phyloP scores from a whole-genome alignment of 73 alveolate genomes.

The Tetrahymena elliotti region DNA sequence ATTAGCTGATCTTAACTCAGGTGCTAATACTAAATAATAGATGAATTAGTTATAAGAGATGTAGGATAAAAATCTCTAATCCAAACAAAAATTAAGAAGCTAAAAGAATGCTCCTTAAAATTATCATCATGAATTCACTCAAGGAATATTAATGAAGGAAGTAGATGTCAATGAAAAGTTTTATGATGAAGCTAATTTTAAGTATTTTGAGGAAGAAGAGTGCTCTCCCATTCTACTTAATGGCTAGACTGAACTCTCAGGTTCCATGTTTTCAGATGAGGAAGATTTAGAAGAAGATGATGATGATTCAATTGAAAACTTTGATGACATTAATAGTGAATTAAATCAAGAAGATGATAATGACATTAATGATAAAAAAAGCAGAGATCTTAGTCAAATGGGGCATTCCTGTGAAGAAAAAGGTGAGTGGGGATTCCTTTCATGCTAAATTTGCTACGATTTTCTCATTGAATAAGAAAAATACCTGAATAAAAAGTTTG shows the following conservation, averaged over 20 bases:
- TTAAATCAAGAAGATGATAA: background rate
- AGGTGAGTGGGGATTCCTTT: background rate
- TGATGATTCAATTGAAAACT: background rate
- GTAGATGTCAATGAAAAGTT: background rate
- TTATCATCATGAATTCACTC: background rate
- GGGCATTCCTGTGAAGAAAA: background rate
- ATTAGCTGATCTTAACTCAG: background rate
- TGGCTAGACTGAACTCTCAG: background rate
- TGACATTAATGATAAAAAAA: background rate
- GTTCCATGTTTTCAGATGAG: background rate
- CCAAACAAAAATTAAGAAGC: background rate
- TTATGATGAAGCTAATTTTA: constrained; percentile 24
- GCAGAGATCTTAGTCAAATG: too few relatives aligned
- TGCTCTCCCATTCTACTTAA: background rate
- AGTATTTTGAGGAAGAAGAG: constrained; percentile 21
- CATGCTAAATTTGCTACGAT: background rate
- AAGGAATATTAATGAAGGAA: background rate
- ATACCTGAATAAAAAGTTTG: background rate
- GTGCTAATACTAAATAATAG: background rate
- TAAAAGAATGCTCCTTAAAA: background rate
- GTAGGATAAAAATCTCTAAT: background rate
- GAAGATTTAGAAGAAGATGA: background rate
- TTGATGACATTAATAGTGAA: background rate
- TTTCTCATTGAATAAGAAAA: background rate
- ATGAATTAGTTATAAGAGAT: background rate